Evolutionary conservation across 148 eudicot species (phyloP).

Genomic region (Dianthus caryophyllus): DNA sequence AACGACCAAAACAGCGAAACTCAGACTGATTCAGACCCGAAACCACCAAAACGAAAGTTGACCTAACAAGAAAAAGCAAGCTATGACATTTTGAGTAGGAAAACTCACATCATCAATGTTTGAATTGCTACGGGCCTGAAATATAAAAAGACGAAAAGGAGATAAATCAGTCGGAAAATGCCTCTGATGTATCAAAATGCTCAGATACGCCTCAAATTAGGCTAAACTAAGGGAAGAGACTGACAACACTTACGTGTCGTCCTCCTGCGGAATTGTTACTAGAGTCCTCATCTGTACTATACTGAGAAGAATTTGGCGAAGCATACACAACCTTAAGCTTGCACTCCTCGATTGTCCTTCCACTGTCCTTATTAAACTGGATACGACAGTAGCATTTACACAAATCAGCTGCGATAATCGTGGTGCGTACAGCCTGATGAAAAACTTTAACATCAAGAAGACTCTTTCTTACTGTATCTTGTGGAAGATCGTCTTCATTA

Average conservation of each 20-base stretch:
- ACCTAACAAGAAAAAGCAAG: not conserved
- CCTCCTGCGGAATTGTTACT: constrained; percentile 30
- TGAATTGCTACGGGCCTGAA: constrained; percentile 22
- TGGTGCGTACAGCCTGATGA: not conserved
- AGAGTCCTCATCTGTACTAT: constrained; percentile 41
- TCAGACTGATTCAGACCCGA: too few species aligned
- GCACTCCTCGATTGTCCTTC: constrained; percentile 63
- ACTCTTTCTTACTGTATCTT: constrained; percentile 65
- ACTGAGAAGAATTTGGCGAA: constrained; percentile 37
- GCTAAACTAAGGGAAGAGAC: not conserved
- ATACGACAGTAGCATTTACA: constrained; percentile 14
- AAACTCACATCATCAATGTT: constrained; percentile 26
- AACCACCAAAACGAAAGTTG: too few species aligned
- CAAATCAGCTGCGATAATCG: not conserved
- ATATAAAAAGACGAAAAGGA: constrained; percentile 11
- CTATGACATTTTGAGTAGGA: not conserved
- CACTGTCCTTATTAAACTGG: constrained; percentile 78
- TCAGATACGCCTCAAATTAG: not conserved
- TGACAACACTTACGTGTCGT: constrained; percentile 46
- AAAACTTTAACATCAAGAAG: not conserved
- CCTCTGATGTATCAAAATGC: not conserved
- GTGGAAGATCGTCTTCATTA: constrained; percentile 63
- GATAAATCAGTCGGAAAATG: not conserved
- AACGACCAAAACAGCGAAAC: too few species aligned
- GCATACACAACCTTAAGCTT: constrained; percentile 69